Base-by-base conservation (phyloP, 768 basidiomycete species). In the Termitomyces sp. region DNA sequence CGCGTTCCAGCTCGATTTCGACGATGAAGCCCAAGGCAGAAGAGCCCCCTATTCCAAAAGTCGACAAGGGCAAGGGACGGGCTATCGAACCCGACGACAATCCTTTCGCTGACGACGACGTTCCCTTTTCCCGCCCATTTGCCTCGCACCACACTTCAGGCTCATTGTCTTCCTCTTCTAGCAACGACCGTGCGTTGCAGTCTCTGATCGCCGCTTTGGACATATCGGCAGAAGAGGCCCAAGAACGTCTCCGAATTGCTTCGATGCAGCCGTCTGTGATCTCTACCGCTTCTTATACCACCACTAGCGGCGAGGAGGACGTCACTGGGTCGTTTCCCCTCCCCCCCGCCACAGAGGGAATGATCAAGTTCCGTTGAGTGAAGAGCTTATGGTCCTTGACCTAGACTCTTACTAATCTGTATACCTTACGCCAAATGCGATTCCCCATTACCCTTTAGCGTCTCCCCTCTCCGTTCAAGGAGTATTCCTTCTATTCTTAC, bases 181-280 rank as follows among this genome's bases (percentile, higher is more conserved):
- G 74, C 60, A 81, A 76, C 49, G 77, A 82, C 53, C 79, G 76
- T 46, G 85, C 86, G 16, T 70, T 89, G 62, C 76, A 76, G 65
- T 85, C 84, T n/a, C 74, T 89, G 52, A 79, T 88, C 57, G 86
- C 83, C 22, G 87, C 84, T n/a, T 77, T 90, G 44, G 79, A 85
- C 36, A 71, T 77, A 2, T 66, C 77, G 1, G 73, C 76, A 46
- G 74, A 76, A 36, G 77, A 79, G 55, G 74, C 76, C 2, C 73
- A 81, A 61, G 75, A 74, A 54, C 72, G 81, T 33, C 67, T 85
- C 63, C 75, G 85, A 46, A 75, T 85, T 28, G 76, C 79, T 18
- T 87, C 86, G 3, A 72, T 86, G 73, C 83, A 83, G 60, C 80
- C 84, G 2, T 83, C 83, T 1, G 55, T 78, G 45, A 62, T 74